These are phyloP conservation scores for Ophiostoma sp. DNA, from an alignment of 2,329 filamentous ascomycete genomes.

Conservation along the genomic window DNA sequence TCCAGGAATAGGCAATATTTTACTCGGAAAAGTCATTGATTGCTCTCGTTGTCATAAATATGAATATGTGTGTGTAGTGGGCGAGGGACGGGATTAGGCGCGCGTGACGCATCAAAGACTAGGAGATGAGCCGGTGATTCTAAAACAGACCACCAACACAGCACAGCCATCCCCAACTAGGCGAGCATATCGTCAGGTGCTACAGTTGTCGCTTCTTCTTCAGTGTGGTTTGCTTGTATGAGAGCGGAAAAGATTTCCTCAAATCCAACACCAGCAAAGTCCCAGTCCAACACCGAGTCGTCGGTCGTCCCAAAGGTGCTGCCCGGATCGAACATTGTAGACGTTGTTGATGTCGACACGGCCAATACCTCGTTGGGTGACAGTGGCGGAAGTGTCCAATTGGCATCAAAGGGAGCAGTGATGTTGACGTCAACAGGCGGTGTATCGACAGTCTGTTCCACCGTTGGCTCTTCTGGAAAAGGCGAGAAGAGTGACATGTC, in stretches of 20 bases:
- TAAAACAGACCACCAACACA: no score
- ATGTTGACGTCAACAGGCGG: not conserved
- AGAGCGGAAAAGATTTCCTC: slow-evolving; percentile 20
- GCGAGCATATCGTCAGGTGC: not conserved
- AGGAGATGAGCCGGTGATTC: no score
- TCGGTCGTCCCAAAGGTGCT: not conserved
- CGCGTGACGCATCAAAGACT: no score
- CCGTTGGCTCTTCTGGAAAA: not conserved
- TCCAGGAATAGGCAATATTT: no score
- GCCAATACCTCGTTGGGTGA: not conserved
- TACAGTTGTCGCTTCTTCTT: not conserved
- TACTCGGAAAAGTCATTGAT: no score
- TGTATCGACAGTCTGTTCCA: not conserved
- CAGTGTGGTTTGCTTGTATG: slow-evolving; percentile 5
- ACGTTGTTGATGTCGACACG: not conserved
- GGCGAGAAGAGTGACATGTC: slow-evolving; percentile 7
- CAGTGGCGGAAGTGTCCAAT: not conserved
- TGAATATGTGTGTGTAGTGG: no score
- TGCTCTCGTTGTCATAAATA: no score
- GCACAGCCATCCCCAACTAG: not conserved
- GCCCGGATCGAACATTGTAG: not conserved
- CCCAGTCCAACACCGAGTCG: slow-evolving; percentile 11
- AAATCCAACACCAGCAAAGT: slow-evolving; percentile 21
- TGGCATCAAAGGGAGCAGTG: not conserved
- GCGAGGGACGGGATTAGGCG: no score